A percentile compares a stretch with the other conserved stretches of the same genome.
phyloP scores from a whole-genome alignment of 164 flowering plant species.

The Tetrastigma voinierianum region DNA sequence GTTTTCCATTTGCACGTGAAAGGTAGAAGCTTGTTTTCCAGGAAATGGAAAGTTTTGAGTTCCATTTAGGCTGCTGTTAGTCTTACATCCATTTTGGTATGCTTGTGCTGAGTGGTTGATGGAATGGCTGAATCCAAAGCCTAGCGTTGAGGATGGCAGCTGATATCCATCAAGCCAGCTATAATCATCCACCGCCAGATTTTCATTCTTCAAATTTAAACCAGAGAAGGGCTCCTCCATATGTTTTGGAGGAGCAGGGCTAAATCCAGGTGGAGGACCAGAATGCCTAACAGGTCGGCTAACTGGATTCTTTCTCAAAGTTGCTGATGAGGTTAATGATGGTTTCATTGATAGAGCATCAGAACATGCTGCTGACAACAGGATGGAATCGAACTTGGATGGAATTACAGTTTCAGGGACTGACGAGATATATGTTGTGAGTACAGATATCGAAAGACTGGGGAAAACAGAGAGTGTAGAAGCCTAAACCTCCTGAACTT shows the following conservation, averaged over 20 bases:
- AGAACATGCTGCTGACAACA: slow-evolving; percentile 32
- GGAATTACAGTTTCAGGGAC: slow-evolving; percentile 41
- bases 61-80: slow-evolving; percentile 40
- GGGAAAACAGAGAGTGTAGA: slow-evolving; percentile 35
- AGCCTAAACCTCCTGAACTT: slow-evolving; percentile 22
- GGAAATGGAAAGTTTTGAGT: slow-evolving; percentile 75
- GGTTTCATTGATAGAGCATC: slow-evolving; percentile 27
- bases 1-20: slow-evolving; percentile 43
- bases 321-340: slow-evolving; percentile 27
- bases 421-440: slow-evolving; percentile 23
- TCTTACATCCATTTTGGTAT: slow-evolving; percentile 23
- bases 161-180: slow-evolving; percentile 93
- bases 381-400: slow-evolving; percentile 37
- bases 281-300: slow-evolving; percentile 78
- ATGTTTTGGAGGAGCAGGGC: slow-evolving; percentile 46
- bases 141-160: slow-evolving; percentile 39
- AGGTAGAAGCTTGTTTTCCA: slow-evolving; percentile 65
- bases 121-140: slow-evolving; percentile 28
- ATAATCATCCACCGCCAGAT: slow-evolving; percentile 62
- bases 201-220: slow-evolving; percentile 33
- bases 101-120: slow-evolving; percentile 21
- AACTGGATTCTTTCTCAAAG: slow-evolving; percentile 61
- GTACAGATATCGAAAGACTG: slow-evolving; percentile 26
- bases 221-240: slow-evolving; percentile 32
- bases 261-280: slow-evolving; percentile 97